Percentiles rank a stretch among this genome's conserved stretches.
Conservation (phyloP, 257 asterid genomes). For the Rauvolfia tetraphylla region DNA sequence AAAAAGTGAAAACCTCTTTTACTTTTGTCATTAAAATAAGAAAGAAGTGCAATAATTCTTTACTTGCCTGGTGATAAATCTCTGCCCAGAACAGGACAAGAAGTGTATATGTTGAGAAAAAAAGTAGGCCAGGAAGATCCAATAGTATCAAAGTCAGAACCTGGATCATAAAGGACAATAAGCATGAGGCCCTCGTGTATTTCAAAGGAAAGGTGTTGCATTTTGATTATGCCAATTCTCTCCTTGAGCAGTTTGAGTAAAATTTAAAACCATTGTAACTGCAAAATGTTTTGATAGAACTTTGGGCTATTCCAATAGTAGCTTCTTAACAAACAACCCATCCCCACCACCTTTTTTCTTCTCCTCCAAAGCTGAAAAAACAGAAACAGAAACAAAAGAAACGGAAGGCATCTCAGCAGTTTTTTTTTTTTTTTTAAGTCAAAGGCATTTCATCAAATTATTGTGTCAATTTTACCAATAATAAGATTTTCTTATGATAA, state of each 20-base stretch:
- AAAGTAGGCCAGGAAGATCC: slow-evolving; percentile 91
- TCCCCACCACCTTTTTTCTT: not conserved
- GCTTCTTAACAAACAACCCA: not conserved
- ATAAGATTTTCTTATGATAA: not conserved
- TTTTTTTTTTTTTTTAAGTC: not conserved
- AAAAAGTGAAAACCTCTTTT: not conserved
- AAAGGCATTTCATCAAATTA: not conserved
- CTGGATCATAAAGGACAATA: slow-evolving; percentile 30
- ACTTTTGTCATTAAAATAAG: not conserved
- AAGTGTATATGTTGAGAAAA: slow-evolving; percentile 88
- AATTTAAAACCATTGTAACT: not conserved
- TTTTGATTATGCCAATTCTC: not conserved
- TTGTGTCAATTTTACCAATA: not conserved
- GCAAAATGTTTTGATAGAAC: not conserved
- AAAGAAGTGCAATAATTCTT: slow-evolving; percentile 14
- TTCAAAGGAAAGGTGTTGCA: not conserved
- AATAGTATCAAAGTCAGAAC: slow-evolving; percentile 54
- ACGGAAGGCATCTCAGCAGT: not conserved
- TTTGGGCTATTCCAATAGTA: not conserved
- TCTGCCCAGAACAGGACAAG: slow-evolving; percentile 96
- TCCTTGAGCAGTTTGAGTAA: not conserved
- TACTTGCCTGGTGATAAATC: slow-evolving; percentile 84
- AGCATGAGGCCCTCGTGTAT: not conserved
- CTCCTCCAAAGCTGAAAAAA: not conserved
- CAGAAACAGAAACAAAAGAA: not conserved